These are phyloP conservation scores for Pestalotiopsis sp. DNA, from an alignment of 2,329 filamentous ascomycete species.

Conservation along the genomic window DNA sequence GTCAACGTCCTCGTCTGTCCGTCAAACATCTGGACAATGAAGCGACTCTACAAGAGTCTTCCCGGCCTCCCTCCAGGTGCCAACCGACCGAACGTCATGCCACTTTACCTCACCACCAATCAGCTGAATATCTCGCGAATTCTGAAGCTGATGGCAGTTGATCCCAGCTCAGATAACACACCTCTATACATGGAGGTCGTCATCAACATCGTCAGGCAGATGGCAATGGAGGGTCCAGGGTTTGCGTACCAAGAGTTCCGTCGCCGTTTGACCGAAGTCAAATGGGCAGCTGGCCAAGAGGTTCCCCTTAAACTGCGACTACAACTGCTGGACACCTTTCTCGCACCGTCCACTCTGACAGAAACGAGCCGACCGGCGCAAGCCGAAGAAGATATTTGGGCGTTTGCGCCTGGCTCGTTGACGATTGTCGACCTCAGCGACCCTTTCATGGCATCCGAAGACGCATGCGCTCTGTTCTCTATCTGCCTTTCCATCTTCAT, in stretches of 20 bases:
- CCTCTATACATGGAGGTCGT: conserved; percentile 51
- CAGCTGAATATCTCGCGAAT: conserved; percentile 52
- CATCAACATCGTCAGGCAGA: conserved; percentile 47
- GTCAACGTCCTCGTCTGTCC: conserved; percentile 52
- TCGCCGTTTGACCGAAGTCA: conserved; percentile 28
- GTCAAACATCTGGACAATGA: conserved; percentile 44
- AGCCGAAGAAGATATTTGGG: conserved; percentile 20
- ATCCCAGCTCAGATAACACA: conserved; percentile 31
- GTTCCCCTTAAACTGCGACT: conserved; percentile 48
- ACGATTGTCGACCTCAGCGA: conserved; percentile 62
- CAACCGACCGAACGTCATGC: conserved; percentile 40
- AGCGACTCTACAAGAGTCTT: conserved; percentile 41
- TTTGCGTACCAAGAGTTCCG: conserved; percentile 49
- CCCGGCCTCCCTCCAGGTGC: conserved; percentile 19
- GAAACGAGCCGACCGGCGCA: conserved; percentile 15
- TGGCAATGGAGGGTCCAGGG: conserved; percentile 38
- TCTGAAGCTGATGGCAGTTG: conserved; percentile 54
- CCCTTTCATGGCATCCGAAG: conserved; percentile 53
- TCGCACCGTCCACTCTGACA: conserved; percentile 32
- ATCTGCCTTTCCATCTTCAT: conserved; percentile 54
- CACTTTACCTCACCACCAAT: conserved; percentile 45
- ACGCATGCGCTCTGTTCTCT: conserved; percentile 59
- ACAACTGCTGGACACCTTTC: conserved; percentile 52
- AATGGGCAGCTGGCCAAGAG: conserved; percentile 38
- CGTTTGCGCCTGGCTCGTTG: conserved; percentile 43